Conservation (phyloP, 805 yeast species). For the Lipomyces starkeyi region DNA sequence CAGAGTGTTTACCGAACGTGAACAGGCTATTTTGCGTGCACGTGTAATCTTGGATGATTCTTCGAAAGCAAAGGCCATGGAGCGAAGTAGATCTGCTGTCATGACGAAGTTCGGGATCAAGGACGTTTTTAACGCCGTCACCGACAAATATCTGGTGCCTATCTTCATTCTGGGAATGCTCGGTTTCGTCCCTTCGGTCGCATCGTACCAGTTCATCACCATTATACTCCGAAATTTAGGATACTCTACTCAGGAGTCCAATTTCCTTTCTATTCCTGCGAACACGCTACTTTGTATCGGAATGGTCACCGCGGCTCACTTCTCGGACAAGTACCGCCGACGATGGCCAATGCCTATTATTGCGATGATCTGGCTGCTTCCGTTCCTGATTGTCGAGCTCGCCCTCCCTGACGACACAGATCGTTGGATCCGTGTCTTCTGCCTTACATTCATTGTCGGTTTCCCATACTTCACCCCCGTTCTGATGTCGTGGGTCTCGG, state of each 20-base stretch:
- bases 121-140: conserved; percentile 51
- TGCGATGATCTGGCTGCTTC: conserved; percentile 34
- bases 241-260: conserved; percentile 58
- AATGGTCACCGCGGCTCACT: conserved; percentile 40
- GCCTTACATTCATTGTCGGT: conserved; percentile 34
- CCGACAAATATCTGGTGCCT: conserved; percentile 62
- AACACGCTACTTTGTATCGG: conserved; percentile 38
- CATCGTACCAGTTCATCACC: conserved; percentile 54
- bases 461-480: conserved; percentile 49
- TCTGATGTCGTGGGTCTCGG: conserved; percentile 63
- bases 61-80: conserved; percentile 59
- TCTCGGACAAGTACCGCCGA: conserved; percentile 29
- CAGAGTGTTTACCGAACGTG: conserved; percentile 52
- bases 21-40: conserved; percentile 63
- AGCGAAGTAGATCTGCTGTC: conserved; percentile 47
- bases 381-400: conserved; percentile 28
- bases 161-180: conserved; percentile 56
- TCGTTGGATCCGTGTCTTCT: conserved; percentile 29
- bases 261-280: conserved; percentile 61
- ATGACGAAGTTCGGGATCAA: conserved; percentile 56
- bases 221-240: conserved; percentile 57
- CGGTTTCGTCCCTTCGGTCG: conserved; percentile 50
- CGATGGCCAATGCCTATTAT: conserved; percentile 34
- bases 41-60: conserved; percentile 69
- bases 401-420: conserved; percentile 31